Conservation (phyloP, 2,329 filamentous ascomycete species). For the Corynespora cassiicola region DNA sequence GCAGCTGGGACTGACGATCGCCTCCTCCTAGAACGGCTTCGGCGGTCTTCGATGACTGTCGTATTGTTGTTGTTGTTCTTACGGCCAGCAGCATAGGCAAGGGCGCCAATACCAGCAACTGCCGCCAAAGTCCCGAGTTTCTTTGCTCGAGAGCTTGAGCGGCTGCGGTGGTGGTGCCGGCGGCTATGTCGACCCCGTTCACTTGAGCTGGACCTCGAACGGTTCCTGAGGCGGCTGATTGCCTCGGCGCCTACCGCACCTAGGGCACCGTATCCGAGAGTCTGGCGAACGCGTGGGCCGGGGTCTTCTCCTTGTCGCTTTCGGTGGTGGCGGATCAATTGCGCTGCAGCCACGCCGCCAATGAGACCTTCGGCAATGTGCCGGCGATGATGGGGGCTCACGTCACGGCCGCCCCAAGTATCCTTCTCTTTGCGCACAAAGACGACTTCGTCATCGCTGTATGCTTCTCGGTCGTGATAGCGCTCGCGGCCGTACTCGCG, state of each 20-base stretch:
- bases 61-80: constrained; percentile 56
- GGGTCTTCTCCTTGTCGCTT: constrained; percentile 63
- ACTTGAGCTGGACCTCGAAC: constrained; percentile 52
- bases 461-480: constrained; percentile 53
- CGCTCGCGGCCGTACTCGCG: constrained; percentile 46
- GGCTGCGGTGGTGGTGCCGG: constrained; percentile 31
- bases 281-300: constrained; percentile 58
- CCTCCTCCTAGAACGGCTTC: constrained; percentile 54
- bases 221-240: constrained; percentile 57
- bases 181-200: constrained; percentile 28
- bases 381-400: constrained; percentile 58
- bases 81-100: constrained; percentile 59
- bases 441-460: constrained; percentile 68
- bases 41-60: constrained; percentile 53
- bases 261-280: constrained; percentile 66
- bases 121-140: constrained; percentile 65
- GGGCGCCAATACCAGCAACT: constrained; percentile 65
- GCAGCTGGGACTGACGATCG: constrained; percentile 46
- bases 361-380: constrained; percentile 69
- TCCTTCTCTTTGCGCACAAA: constrained; percentile 63
- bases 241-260: constrained; percentile 68
- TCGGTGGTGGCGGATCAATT: constrained; percentile 64
- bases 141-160: constrained; percentile 52
- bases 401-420: constrained; percentile 44
- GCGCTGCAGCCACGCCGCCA: constrained; percentile 66